These are phyloP conservation scores for Termitomyces eurrhizus DNA, from an alignment of 768 basidiomycete genomes.

Conservation along the genomic window DNA sequence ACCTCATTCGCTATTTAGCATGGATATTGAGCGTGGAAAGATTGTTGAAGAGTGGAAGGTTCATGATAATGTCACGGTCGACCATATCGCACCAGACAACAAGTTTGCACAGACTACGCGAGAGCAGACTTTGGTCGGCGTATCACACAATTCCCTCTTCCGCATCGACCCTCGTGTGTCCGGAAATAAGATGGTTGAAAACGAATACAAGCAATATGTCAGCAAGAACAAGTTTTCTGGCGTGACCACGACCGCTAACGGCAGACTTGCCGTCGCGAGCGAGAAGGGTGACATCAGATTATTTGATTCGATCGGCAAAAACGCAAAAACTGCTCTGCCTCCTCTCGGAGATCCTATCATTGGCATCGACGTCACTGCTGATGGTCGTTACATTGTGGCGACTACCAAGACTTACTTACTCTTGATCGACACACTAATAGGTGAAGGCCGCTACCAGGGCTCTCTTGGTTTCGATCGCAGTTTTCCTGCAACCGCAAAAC, in stretches of 20 bases:
- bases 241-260: conserved; percentile 80
- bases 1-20: conserved; percentile 77
- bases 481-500: conserved; percentile 94
- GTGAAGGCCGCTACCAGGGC: conserved; percentile 82
- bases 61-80: conserved; percentile 82
- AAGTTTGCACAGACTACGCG: conserved; percentile 94
- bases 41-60: conserved; percentile 99
- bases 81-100: conserved; percentile 87
- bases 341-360: conserved; percentile 93
- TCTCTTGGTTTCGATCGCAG: conserved; percentile 87
- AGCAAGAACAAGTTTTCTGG: conserved; percentile 95
- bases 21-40: conserved; percentile 94
- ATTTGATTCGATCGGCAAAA: conserved; percentile 96
- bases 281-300: conserved; percentile 96
- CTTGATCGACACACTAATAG: conserved; percentile 93
- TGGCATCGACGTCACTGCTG: conserved; percentile 91
- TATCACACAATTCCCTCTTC: conserved; percentile 94
- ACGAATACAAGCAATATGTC: conserved; percentile 93
- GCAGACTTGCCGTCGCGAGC: conserved; percentile 89
- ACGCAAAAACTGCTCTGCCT: conserved; percentile 96
- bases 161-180: conserved; percentile 94
- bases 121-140: conserved; percentile 91
- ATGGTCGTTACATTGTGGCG: conserved; percentile 93
- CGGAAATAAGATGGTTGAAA: conserved; percentile 90
- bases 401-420: conserved; percentile 93